Evolutionary conservation across 2,329 filamentous ascomycete genomes (phyloP), one percentile per base, ranked within the genome.

Genomic region (Geosmithia putterillii): DNA sequence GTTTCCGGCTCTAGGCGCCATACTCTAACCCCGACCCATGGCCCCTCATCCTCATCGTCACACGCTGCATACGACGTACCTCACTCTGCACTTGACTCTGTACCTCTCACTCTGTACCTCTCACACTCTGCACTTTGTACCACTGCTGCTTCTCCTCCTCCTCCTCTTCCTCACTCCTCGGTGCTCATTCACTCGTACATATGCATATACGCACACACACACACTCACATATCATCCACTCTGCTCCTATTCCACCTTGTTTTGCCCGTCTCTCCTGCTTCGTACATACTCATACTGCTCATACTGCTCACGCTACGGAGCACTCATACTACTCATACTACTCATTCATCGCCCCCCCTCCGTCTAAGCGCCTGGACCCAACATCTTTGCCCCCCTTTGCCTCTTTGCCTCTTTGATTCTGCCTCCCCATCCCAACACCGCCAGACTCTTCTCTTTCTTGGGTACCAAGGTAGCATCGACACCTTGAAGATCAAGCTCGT

Each of bases 1-100:
- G 17, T 39, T 18, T 18, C 15, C 19, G 17, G 41, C 20, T 21
- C 25, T 46, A 46, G 44, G 44, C 44, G 44, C 44, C 44, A 40
- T 45, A 17, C 41, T 43, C 36, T 39, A 12, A 42, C 43, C 28
- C 34, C 19, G 25, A 12, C 20, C 43, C 43, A 44, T 36, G 22
- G 38, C 22, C 19, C 25, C 18, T 37, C 19, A 36, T 35, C 25
- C 18, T 37, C 19, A 36, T 35, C 36, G 41, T 44, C 43, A 44
- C 43, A 44, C 43, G 43, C 40, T 40, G n/a, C 39, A 22, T 19
- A 21, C 25, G 20, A n/a, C 9, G 20, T 38, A 20, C 38, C 38
- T 4, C 22, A 8, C 20, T 19, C 9, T 15, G n/a, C 19, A 40
- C 38, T 7, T 21, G 3, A n/a, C 22, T 14, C 21, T 18, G 17